phyloP scores from a whole-genome alignment of 164 flowering plant species.

The Stephania cephalantha region DNA sequence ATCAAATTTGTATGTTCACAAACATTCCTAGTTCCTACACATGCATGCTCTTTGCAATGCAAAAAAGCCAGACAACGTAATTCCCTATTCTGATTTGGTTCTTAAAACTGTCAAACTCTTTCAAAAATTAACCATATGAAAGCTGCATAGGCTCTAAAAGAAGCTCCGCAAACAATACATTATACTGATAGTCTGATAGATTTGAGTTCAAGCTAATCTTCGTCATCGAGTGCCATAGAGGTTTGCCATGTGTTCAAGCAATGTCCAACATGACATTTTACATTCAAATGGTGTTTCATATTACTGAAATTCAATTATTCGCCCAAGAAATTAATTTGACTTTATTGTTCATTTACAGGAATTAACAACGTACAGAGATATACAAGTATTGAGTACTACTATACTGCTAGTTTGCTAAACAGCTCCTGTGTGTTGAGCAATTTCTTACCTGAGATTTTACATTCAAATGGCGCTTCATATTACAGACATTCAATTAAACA shows the following conservation, averaged over 20 bases:
- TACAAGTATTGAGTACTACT: no score
- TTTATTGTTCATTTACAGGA: no score
- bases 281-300: no score
- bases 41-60: not conserved
- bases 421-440: not conserved
- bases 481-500: not conserved
- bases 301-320: no score
- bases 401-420: no score
- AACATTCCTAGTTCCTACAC: not conserved
- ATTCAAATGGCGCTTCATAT: not conserved
- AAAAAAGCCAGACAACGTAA: not conserved
- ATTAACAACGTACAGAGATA: no score
- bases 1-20: not conserved
- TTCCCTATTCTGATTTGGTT: not conserved
- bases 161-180: not conserved
- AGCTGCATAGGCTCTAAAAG: not conserved
- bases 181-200: not conserved
- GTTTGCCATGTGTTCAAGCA: not conserved
- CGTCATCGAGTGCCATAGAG: not conserved
- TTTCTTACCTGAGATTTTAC: not conserved
- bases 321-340: no score
- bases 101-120: not conserved
- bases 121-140: not conserved
- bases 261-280: no score
- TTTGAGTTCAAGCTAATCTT: not conserved